Base-by-base conservation (phyloP, 2,329 filamentous ascomycete genomes). In the Neofusicoccum umdonicola region DNA sequence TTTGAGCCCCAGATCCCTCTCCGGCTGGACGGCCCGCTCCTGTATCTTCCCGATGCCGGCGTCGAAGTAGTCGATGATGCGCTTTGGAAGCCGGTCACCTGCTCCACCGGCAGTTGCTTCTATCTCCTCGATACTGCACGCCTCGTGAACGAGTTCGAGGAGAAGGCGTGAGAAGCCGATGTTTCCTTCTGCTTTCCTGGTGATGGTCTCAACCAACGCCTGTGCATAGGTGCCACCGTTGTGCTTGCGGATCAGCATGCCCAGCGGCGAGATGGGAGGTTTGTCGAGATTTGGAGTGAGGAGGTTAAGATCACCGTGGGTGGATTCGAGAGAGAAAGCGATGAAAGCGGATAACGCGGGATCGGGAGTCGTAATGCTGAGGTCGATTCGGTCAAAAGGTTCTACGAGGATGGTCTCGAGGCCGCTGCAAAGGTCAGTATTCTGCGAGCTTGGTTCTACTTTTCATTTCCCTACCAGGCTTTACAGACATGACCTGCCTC, bases 1-100 rank as follows among this genome's bases (percentile, higher is more conserved):
- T 12, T 41, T 42, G 11, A 65, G n/a, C 4, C 63, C 63, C 13
- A 62, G 22, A 3, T 62, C 45, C 15, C 56, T 34, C 17, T 62
- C 11, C 3, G 17, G 34, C 6, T 22, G 3, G 15, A 19, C 27
- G 6, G 63, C 31, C 9, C 54, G 44, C 19, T n/a, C 9, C 17
- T 62, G 52, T 4, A 65, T 62, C 9, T 37, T n/a, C 7, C 27
- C 6, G 7, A 65, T 62, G 15, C n/a, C 45, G 7, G 31, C 56
- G 44, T 62, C 47, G 19, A 65, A 65, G 22, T 37, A 48, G 15
- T 42, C 56, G n/a, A 65, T 22, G 44, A 62, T 11, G 47, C 48
- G 61, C 13, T 8, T n/a, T 1, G 63, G 63, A 35, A 62, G n/a
- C 27, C 63, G 44, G 34, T 65, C 63, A 27, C 37, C 37, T 2